Conservation (phyloP, 225 moss, liverwort and hornwort genomes). For the Climacium dendroides region DNA sequence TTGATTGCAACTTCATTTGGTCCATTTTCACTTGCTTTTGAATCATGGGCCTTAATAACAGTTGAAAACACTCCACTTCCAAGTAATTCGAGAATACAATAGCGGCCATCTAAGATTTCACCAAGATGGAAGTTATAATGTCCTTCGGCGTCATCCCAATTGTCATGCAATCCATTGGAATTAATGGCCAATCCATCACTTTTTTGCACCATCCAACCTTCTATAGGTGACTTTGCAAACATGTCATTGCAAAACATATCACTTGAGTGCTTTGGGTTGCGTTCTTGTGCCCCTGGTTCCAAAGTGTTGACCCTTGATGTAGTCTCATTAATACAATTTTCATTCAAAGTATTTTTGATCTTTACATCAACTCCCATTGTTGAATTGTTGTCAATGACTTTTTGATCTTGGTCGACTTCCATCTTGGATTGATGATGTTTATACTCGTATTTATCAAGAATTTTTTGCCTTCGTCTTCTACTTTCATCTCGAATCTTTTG, state of each 20-base stretch:
- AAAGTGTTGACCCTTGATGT: too few species aligned
- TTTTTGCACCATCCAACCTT: constrained; percentile 12
- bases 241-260: not conserved
- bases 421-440: too few species aligned
- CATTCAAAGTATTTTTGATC: not conserved
- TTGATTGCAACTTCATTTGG: constrained; percentile 86
- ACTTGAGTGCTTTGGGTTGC: not conserved
- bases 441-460: not conserved
- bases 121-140: constrained; percentile 53
- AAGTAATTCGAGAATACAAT: constrained; percentile 62
- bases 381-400: not conserved
- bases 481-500: not conserved
- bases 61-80: constrained; percentile 89
- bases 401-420: not conserved
- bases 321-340: not conserved
- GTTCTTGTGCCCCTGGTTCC: rapidly evolving
- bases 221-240: not conserved
- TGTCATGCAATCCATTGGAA: constrained; percentile 64
- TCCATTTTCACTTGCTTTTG: constrained; percentile 60
- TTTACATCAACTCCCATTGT: not conserved
- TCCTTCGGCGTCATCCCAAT: constrained; percentile 68
- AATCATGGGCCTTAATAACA: constrained; percentile 73
- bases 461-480: not conserved
- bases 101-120: constrained; percentile 64
- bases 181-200: constrained; percentile 46